Base-by-base conservation (phyloP, 2,329 filamentous ascomycete genomes). In the Herpotrichia juniperi region DNA sequence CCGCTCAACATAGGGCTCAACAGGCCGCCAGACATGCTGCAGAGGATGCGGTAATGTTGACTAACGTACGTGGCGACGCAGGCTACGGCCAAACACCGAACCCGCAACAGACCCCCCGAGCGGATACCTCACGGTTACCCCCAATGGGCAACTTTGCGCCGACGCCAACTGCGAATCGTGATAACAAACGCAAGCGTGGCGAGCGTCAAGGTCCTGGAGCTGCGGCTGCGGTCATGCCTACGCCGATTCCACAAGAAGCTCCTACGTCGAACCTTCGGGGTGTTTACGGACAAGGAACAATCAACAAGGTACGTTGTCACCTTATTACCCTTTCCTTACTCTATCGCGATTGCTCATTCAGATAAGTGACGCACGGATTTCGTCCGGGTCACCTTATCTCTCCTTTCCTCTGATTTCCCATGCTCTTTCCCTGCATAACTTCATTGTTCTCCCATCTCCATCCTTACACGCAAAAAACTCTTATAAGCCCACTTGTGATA, bases 81-180 rank as follows among this genome's bases (percentile, higher is more conserved):
- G 71, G 71, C 3, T 72, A 74, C 42, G 65, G 74, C 49, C 66
- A 79, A 43, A 69, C 74, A 48, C 77, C 79, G 44, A 77, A 75
- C 37, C 62, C 66, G 40, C 73, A 75, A 40, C 75, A 84, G 57
- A 82, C 81, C 34, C 80, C 82, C 30, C 70, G 75, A 19, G 66
- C 73, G 24, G 76, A 78, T 44, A 68, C 70, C 28, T 69, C 69
- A 37, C 69, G 76, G 72, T 87, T 97, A 83, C 94, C 94, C 32
- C 93, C 93, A 2, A 87, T 99, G 31, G 94, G 94, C 30, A 96
- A 96, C 71, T 99, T 99, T 70, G 91, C 94, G 3, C 90, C 91
- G 28, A 87, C 86, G 16, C 85, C 86, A 17, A 94, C 92, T 60
- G 90, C 90, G 3, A 90, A 84, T 64, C 96, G 97, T 69, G 92